Evolutionary conservation across 2,329 filamentous ascomycete genomes (phyloP).

Genomic region (Mycogone perniciosa): DNA sequence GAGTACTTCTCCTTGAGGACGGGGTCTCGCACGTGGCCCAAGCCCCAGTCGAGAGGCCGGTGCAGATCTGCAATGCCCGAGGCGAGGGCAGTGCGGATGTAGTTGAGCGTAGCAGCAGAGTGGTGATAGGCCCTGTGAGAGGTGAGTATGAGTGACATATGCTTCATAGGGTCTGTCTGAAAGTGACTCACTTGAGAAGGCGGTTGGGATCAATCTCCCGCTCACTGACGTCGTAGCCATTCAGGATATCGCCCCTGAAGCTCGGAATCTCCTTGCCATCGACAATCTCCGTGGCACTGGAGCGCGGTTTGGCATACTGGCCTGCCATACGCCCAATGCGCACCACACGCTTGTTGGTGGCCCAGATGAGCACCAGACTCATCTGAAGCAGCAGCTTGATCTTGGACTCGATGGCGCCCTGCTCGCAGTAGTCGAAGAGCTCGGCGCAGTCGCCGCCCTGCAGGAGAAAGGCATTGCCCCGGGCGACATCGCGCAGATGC

Average conservation of each 20-base stretch:
- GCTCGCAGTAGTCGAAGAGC: conserved; percentile 92
- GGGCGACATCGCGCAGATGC: conserved; percentile 75
- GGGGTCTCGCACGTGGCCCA: conserved; percentile 84
- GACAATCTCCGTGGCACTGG: conserved; percentile 76
- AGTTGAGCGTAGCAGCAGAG: conserved; percentile 91
- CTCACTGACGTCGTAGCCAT: conserved; percentile 73
- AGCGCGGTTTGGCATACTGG: conserved; percentile 94
- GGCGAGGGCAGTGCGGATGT: conserved; percentile 73
- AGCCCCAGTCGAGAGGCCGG: conserved; percentile 86
- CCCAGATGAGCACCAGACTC: conserved; percentile 93
- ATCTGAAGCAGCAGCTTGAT: conserved; percentile 96
- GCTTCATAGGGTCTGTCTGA: too few relatives aligned
- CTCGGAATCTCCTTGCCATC: conserved; percentile 77
- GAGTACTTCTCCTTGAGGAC: conserved; percentile 81
- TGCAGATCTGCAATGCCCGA: conserved; percentile 92
- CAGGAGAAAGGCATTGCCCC: conserved; percentile 85
- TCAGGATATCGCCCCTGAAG: conserved; percentile 93
- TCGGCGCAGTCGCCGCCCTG: conserved; percentile 97
- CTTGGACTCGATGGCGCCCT: conserved; percentile 86
- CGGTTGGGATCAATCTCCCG: conserved; percentile 75
- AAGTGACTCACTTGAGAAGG: conserved; percentile 56
- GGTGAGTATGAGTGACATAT: background rate
- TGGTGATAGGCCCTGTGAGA: conserved; percentile 76
- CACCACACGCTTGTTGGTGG: conserved; percentile 72
- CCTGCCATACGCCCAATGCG: conserved; percentile 94